These are phyloP conservation scores for Geotrichum macrosporum DNA, from an alignment of 1,139 yeast species.

Conservation along the genomic window DNA sequence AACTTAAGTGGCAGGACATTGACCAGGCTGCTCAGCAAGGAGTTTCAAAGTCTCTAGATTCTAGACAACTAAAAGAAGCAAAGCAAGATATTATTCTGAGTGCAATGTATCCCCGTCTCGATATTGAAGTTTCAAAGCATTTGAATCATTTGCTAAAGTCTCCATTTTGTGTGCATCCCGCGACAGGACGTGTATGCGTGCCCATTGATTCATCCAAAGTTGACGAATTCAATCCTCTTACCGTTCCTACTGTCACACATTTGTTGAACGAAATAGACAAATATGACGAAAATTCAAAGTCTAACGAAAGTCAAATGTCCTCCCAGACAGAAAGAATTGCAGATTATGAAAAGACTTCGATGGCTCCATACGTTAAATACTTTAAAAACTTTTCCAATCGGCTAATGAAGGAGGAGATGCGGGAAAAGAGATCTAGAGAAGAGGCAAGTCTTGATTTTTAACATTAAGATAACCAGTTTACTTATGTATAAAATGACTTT, in stretches of 20 bases:
- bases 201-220: conserved; percentile 64
- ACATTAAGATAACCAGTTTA: no score
- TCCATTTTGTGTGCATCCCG: conserved; percentile 97
- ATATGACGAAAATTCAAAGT: conserved; percentile 39
- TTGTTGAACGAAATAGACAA: conserved; percentile 54
- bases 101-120: conserved; percentile 85
- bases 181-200: conserved; percentile 94
- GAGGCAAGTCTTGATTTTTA: conserved; percentile 28
- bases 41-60: conserved; percentile 40
- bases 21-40: conserved; percentile 54
- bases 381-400: conserved; percentile 61
- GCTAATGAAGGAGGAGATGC: conserved; percentile 53
- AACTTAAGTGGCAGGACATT: conserved; percentile 66
- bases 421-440: conserved; percentile 25
- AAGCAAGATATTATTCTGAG: conserved; percentile 80
- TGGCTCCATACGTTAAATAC: conserved; percentile 69
- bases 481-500: no score
- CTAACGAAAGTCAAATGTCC: conserved; percentile 23
- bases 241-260: conserved; percentile 69
- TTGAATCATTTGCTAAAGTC: conserved; percentile 88
- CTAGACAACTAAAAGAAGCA: conserved; percentile 53
- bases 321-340: conserved; percentile 28
- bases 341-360: conserved; percentile 62
- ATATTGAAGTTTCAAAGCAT: conserved; percentile 87
- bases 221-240: conserved; percentile 68